These are phyloP conservation scores for Sabuloglossum arenarium DNA, from an alignment of 495 filamentous ascomycete species.

Conservation along the genomic window DNA sequence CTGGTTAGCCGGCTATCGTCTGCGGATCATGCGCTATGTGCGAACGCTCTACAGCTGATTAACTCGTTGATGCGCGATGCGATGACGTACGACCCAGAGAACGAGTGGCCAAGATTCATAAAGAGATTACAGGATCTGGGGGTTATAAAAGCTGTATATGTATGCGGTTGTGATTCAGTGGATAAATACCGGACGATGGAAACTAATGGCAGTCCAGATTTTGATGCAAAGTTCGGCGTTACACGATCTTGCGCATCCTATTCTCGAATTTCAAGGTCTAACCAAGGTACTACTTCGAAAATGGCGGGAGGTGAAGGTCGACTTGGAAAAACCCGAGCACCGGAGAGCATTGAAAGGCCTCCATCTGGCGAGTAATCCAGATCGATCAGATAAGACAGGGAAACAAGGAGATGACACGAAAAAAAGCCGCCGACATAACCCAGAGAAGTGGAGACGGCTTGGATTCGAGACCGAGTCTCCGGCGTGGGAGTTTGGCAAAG, in stretches of 20 bases:
- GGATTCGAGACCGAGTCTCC: conserved; percentile 88
- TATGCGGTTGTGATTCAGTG: background rate
- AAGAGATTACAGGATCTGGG: conserved; percentile 83
- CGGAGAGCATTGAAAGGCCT: conserved; percentile 67
- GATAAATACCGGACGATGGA: background rate
- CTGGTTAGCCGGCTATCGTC: conserved; percentile 74
- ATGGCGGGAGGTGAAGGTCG: conserved; percentile 70
- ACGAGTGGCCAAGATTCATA: conserved; percentile 89
- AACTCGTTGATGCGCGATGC: conserved; percentile 91
- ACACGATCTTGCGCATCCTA: conserved; percentile 81
- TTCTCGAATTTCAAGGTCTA: conserved; percentile 85
- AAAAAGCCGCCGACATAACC: conserved; percentile 45
- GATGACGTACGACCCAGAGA: conserved; percentile 52
- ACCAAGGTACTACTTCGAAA: conserved; percentile 80
- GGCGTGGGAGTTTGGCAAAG: conserved; percentile 59
- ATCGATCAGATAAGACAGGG: conserved; percentile 18
- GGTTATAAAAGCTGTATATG: conserved; percentile 77
- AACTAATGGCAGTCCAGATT: conserved; percentile 16
- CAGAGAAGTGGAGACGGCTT: conserved; percentile 83
- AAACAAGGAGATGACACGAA: conserved; percentile 22
- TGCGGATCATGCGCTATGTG: conserved; percentile 89
- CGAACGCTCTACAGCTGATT: conserved; percentile 84
- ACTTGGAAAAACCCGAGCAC: conserved; percentile 76
- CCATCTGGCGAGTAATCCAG: conserved; percentile 61
- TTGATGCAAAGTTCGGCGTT: conserved; percentile 86